Base-by-base conservation (phyloP, 2,329 filamentous ascomycete genomes). In the Pseudonectria foliicola region DNA sequence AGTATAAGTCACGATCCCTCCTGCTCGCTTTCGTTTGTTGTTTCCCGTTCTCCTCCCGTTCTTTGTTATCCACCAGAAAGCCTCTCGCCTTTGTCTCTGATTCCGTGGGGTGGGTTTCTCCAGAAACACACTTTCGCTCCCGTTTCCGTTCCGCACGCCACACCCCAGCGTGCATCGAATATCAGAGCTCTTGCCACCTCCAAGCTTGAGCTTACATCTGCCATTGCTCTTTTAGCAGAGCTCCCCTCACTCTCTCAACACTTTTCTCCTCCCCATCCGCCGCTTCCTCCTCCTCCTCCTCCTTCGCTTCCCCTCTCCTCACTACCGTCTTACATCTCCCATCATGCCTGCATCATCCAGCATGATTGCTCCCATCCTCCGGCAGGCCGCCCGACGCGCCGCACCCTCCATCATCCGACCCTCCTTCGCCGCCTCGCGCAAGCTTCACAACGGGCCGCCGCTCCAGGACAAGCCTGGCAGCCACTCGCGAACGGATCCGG, bases 401-500 rank as follows among this genome's bases (percentile, higher is more conserved):
- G 42, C 41, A 35, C 43, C 49, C 28, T 37, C 44, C 25, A 10
- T 43, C 18, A 15, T 44, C 27, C 53, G 49, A 18, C 46, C 52
- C 29, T 38, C 48, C 18, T 47, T 54, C 27, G 40, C 49, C 6
- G 29, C 54, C 34, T 28, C 45, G n/a, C 55, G 59, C 42, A 44
- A 40, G 37, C 46, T 63, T 21, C 59, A 63, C 42, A 53, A 44
- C 37, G 52, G 45, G 10, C 52, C 55, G 16, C 46, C 60, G 12
- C 58, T 57, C n/a, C 54, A 51, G 40, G 56, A 64, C 41, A 65
- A 64, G 46, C 66, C 69, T 11, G 85, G 85, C 35, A 70, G 77
- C 41, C 85, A 82, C 57, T 85, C 87, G 12, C 81, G 85, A 53
- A 94, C 86, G 8, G 85, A 93, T 53, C 75, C 87, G 32, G 77